Evolutionary conservation across 345 rosid species (phyloP).

Genomic region (Bruguiera sexangula): DNA sequence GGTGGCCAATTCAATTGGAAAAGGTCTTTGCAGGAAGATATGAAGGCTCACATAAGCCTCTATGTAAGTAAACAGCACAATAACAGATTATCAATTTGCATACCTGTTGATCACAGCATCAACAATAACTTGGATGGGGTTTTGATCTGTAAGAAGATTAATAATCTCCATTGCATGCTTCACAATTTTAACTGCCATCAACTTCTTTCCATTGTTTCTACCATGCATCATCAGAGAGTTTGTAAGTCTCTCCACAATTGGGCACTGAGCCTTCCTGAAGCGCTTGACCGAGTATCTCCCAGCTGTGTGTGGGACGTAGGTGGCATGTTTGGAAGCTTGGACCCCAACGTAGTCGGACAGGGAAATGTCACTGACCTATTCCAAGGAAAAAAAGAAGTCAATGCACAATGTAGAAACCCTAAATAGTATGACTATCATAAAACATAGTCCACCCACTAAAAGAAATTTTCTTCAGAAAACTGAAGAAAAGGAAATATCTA

Average conservation of each 20-base stretch:
- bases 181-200: conserved; percentile 15
- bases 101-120: conserved; percentile 26
- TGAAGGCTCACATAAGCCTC: no score
- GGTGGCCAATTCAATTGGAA: neutral
- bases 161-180: conserved; percentile 24
- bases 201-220: conserved; percentile 20
- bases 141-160: conserved; percentile 11
- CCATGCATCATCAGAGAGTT: conserved; percentile 26
- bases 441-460: no score
- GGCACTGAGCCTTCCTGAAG: conserved; percentile 25
- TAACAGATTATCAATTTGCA: neutral
- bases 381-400: neutral
- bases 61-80: neutral
- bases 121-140: conserved; percentile 20
- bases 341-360: conserved; percentile 12
- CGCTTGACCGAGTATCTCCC: conserved; percentile 22
- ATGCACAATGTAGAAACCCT: neutral
- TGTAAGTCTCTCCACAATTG: conserved; percentile 21
- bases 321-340: conserved; percentile 11
- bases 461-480: no score
- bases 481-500: no score
- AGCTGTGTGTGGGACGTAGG: conserved; percentile 21
- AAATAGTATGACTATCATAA: no score
- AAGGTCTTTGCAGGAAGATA: no score
- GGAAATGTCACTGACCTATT: conserved; percentile 11